These are phyloP conservation scores for Podila epicladia DNA, from an alignment of 192 early-diverging fungal species.

Conservation along the genomic window DNA sequence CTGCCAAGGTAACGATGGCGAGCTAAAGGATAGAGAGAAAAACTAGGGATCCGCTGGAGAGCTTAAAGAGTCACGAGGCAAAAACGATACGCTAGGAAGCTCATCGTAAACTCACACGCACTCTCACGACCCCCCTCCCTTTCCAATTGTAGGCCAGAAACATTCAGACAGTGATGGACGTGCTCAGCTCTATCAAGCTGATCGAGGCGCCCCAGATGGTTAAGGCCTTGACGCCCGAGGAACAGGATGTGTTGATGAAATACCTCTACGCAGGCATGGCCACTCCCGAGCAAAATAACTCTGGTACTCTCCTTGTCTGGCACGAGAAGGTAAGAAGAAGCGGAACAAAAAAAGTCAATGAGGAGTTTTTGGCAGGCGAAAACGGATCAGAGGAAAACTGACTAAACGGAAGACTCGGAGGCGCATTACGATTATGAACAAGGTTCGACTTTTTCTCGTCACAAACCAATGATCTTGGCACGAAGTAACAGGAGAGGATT, in stretches of 20 bases:
- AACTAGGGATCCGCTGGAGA: not conserved
- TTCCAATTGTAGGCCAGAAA: constrained; percentile 66
- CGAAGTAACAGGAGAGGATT: too few relatives aligned
- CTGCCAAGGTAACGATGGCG: constrained; percentile 64
- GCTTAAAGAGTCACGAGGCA: not conserved
- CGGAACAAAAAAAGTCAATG: not conserved
- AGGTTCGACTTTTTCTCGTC: too few relatives aligned
- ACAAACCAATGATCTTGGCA: not conserved
- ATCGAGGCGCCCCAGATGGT: constrained; percentile 75
- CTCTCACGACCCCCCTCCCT: too few relatives aligned
- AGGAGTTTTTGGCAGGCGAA: too few relatives aligned
- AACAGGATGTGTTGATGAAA: constrained; percentile 87
- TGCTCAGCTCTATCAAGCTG: constrained; percentile 75
- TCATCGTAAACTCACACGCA: not conserved
- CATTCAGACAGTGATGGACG: constrained; percentile 84
- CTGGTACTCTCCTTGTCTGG: constrained; percentile 87
- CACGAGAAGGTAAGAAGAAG: constrained; percentile 85
- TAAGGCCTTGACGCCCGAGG: constrained; percentile 64
- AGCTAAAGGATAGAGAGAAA: not conserved
- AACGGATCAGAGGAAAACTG: too few relatives aligned
- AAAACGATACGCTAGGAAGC: not conserved
- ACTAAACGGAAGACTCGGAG: too few relatives aligned
- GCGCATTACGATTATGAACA: not conserved
- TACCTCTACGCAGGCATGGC: constrained; percentile 94
- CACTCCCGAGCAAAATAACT: constrained; percentile 83